Conservation (phyloP, 164 flowering plant species). For the Sedum album region DNA sequence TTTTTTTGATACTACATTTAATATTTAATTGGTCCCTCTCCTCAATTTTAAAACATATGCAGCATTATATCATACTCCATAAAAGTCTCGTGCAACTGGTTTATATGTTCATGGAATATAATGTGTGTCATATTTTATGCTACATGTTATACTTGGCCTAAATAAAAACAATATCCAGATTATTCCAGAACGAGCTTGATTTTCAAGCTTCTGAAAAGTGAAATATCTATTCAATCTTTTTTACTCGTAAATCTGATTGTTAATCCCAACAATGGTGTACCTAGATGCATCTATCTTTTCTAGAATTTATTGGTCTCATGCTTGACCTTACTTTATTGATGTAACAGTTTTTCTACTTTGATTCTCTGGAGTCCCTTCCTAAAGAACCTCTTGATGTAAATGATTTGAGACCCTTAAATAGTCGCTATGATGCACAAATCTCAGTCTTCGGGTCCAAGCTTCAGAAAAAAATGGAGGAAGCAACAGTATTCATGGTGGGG, state of each 20-base stretch:
- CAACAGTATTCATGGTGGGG: slow-evolving; percentile 64
- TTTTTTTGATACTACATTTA: background rate
- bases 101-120: too few species aligned
- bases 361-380: slow-evolving; percentile 75
- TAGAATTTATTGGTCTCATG: slow-evolving; percentile 16
- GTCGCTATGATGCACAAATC: slow-evolving; percentile 83
- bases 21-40: background rate
- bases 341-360: slow-evolving; percentile 48
- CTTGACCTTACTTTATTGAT: slow-evolving; percentile 4
- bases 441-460: slow-evolving; percentile 77
- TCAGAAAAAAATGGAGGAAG: slow-evolving; percentile 71
- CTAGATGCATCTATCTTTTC: background rate
- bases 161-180: too few species aligned
- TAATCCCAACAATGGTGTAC: too few species aligned
- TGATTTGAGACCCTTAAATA: slow-evolving; percentile 53
- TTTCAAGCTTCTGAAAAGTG: too few species aligned
- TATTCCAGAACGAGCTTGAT: too few species aligned
- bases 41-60: too few species aligned
- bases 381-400: slow-evolving; percentile 42
- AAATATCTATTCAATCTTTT: too few species aligned
- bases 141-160: too few species aligned
- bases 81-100: too few species aligned
- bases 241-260: too few species aligned
- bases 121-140: too few species aligned
- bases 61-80: too few species aligned